Conservation (phyloP, 768 basidiomycete genomes). For the Boletus edulis region DNA sequence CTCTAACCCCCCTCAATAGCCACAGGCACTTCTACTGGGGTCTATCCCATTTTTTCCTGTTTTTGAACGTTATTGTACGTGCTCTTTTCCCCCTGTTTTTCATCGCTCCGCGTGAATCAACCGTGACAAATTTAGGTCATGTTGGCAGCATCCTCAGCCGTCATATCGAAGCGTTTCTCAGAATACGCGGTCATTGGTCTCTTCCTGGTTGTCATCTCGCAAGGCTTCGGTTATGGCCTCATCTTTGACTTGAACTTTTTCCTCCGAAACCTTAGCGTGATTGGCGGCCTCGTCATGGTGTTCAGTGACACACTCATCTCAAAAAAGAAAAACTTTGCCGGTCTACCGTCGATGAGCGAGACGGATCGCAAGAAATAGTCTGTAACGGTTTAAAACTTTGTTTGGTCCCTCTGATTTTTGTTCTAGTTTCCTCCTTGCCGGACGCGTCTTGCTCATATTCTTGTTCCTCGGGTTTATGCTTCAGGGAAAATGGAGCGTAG, state of each 20-base stretch:
- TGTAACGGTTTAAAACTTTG: conserved; percentile 25
- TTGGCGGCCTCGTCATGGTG: conserved; percentile 98
- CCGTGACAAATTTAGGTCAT: conserved; percentile 60
- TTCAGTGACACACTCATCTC: conserved; percentile 94
- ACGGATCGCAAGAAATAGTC: conserved; percentile 99
- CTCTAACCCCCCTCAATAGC: conserved; percentile 41
- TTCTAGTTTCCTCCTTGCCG: conserved; percentile 90
- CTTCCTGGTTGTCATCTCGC: conserved; percentile 86
- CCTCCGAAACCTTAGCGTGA: conserved; percentile 97
- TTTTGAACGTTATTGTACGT: conserved; percentile 88
- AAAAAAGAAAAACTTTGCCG: conserved; percentile 86
- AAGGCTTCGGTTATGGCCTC: conserved; percentile 98
- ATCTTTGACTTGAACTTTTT: conserved; percentile 99
- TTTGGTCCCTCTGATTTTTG: conserved; percentile 2
- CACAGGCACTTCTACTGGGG: conserved; percentile 97
- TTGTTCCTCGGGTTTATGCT: conserved; percentile 97
- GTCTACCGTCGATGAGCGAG: conserved; percentile 86
- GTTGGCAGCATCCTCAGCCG: conserved; percentile 77
- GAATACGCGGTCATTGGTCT: conserved; percentile 91
- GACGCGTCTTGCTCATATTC: conserved; percentile 97
- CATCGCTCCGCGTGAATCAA: neutral
- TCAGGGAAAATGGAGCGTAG: conserved; percentile 88
- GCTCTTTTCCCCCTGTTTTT: neutral
- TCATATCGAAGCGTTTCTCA: conserved; percentile 84
- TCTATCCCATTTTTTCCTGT: conserved; percentile 87